A percentile compares a stretch with the other conserved stretches of the same genome.
These are phyloP conservation scores for Cichorium intybus DNA, from an alignment of 140 eudicot species.

Conservation along the genomic window DNA sequence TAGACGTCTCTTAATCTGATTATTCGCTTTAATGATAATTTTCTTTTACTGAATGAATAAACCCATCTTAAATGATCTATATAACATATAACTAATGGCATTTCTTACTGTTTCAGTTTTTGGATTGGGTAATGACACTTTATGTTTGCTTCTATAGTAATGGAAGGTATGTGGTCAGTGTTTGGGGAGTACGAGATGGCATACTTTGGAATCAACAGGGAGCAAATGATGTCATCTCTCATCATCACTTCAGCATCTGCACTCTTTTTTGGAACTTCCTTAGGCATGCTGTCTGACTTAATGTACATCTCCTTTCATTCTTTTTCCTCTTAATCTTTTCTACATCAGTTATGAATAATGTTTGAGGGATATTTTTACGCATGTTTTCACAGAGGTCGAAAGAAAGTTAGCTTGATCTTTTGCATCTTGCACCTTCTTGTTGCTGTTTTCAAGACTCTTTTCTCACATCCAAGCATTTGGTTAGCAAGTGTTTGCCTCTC, in stretches of 20 bases:
- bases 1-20: too few relatives aligned
- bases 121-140: background rate
- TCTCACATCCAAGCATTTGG: slow-evolving; percentile 63
- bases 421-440: slow-evolving; percentile 67
- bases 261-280: slow-evolving; percentile 51
- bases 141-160: slow-evolving; percentile 34
- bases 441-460: slow-evolving; percentile 55
- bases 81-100: background rate
- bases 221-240: slow-evolving; percentile 48
- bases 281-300: slow-evolving; percentile 77
- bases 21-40: too few relatives aligned
- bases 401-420: slow-evolving; percentile 62
- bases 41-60: too few relatives aligned
- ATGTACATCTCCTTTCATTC: slow-evolving; percentile 41
- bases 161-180: slow-evolving; percentile 82
- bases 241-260: slow-evolving; percentile 54
- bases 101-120: background rate
- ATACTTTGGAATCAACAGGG: slow-evolving; percentile 51
- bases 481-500: slow-evolving; percentile 65
- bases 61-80: too few relatives aligned
- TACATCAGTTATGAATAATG: background rate
- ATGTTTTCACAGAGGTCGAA: slow-evolving; percentile 66
- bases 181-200: slow-evolving; percentile 78
- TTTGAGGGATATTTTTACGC: slow-evolving; percentile 1
- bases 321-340: background rate